Evolutionary conservation across 2,329 filamentous ascomycete species (phyloP).

Genomic region (Penicillium sp.): DNA sequence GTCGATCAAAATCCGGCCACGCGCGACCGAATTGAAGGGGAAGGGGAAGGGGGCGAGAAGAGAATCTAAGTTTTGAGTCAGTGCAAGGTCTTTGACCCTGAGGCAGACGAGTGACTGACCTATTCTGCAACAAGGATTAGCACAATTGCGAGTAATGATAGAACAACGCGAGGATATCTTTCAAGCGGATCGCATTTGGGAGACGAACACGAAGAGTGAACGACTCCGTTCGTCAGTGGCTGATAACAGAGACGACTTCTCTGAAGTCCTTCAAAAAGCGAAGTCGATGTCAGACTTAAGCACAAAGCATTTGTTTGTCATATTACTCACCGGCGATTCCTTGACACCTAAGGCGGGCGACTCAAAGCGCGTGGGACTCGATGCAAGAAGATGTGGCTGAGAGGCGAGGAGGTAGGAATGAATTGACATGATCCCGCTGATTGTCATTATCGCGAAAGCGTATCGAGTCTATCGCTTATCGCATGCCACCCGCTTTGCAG

Average conservation of each 20-base stretch:
- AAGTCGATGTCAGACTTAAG: not conserved
- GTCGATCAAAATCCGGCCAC: conserved; percentile 28
- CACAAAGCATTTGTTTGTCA: conserved; percentile 3
- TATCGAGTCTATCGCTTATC: conserved; percentile 17
- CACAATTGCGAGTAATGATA: too few species aligned
- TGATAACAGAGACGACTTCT: not conserved
- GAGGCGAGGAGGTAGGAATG: conserved; percentile 10
- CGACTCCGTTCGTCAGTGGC: not conserved
- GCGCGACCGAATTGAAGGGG: conserved; percentile 27
- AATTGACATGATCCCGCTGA: conserved; percentile 16
- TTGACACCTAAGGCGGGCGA: not conserved
- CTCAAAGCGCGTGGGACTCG: not conserved
- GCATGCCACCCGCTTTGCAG: conserved; percentile 6
- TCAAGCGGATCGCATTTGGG: not conserved
- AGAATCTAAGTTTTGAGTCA: not conserved
- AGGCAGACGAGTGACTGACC: too few species aligned
- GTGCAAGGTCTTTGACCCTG: not conserved
- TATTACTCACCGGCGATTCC: too few species aligned
- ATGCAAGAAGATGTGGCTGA: not conserved
- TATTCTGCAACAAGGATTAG: too few species aligned
- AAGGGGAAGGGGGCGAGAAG: conserved; percentile 5
- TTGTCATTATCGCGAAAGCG: conserved; percentile 14
- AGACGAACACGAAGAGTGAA: not conserved
- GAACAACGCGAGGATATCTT: too few species aligned
- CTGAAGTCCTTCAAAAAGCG: not conserved